phyloP scores from a whole-genome alignment of 75 land plant genomes.

The Cryptomeria japonica region DNA sequence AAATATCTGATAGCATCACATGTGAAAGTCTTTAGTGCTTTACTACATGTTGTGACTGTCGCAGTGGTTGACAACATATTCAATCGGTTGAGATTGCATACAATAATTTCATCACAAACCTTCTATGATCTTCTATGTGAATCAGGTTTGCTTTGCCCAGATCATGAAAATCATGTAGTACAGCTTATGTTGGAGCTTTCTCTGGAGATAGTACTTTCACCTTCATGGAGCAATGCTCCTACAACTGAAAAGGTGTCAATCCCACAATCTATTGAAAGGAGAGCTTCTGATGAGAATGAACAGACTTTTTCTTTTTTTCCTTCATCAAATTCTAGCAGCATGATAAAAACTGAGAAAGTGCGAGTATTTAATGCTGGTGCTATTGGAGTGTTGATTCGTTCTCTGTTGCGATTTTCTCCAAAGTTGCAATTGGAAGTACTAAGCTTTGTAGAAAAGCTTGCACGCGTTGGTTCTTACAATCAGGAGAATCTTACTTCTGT shows the following conservation, averaged over 20 bases:
- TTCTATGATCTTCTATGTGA: constrained; percentile 80
- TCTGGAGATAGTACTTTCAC: constrained; percentile 80
- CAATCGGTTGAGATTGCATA: constrained; percentile 73
- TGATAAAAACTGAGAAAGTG: constrained; percentile 31
- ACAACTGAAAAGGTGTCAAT: constrained; percentile 13
- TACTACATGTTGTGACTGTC: constrained; percentile 78
- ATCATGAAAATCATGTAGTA: constrained; percentile 75
- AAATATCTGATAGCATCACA: constrained; percentile 32
- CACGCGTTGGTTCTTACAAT: constrained; percentile 70
- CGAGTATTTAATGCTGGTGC: constrained; percentile 81
- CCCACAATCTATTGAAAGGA: not conserved
- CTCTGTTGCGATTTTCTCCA: constrained; percentile 71
- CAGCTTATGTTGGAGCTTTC: constrained; percentile 87
- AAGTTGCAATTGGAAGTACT: constrained; percentile 87
- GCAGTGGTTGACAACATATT: constrained; percentile 70
- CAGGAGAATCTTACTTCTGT: constrained; percentile 90
- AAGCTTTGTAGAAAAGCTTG: constrained; percentile 66
- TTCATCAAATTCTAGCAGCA: constrained; percentile 22
- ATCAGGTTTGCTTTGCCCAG: constrained; percentile 78
- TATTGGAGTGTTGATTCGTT: constrained; percentile 64
- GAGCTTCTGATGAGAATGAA: constrained; percentile 24
- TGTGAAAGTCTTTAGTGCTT: constrained; percentile 69
- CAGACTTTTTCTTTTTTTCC: constrained; percentile 22
- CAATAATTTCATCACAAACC: constrained; percentile 62
- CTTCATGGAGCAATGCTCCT: constrained; percentile 30